These are phyloP conservation scores for Aspergillus tubingensis DNA, from an alignment of 2,329 filamentous ascomycete genomes.

Conservation along the genomic window DNA sequence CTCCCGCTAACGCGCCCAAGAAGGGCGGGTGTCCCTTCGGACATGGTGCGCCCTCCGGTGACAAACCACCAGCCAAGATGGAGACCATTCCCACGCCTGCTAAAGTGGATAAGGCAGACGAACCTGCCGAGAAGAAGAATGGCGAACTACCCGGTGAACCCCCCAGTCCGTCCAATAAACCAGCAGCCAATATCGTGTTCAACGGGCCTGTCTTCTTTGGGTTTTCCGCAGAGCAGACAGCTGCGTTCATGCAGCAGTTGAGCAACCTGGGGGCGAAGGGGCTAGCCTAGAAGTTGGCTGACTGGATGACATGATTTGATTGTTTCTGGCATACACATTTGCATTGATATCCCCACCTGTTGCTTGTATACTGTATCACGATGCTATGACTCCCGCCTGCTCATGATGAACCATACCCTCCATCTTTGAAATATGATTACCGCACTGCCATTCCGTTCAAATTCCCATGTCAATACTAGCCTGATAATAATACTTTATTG, in stretches of 20 bases:
- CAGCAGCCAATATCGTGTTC: conserved; percentile 73
- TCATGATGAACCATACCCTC: no score
- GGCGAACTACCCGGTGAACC: conserved; percentile 8
- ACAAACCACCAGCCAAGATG: conserved; percentile 16
- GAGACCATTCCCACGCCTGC: conserved; percentile 19
- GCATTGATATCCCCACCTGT: background rate
- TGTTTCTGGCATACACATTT: background rate
- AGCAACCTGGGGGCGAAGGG: conserved; percentile 20
- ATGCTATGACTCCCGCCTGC: background rate
- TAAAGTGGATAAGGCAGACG: conserved; percentile 9
- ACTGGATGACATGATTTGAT: background rate
- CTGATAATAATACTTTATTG: no score
- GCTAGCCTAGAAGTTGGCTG: conserved; percentile 31
- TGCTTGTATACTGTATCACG: background rate
- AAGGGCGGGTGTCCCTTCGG: conserved; percentile 41
- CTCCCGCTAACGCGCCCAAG: conserved; percentile 18
- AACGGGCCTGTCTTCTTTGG: conserved; percentile 94
- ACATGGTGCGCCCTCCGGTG: conserved; percentile 25
- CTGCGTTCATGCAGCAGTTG: conserved; percentile 68
- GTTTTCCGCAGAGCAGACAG: conserved; percentile 81
- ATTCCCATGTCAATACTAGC: no score
- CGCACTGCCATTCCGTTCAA: background rate
- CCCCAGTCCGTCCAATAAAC: conserved; percentile 12
- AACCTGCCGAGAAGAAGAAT: conserved; percentile 9
- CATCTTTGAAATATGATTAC: background rate